These are phyloP conservation scores for Fulvia fulva DNA, from an alignment of 2,329 filamentous ascomycete species.

Conservation along the genomic window DNA sequence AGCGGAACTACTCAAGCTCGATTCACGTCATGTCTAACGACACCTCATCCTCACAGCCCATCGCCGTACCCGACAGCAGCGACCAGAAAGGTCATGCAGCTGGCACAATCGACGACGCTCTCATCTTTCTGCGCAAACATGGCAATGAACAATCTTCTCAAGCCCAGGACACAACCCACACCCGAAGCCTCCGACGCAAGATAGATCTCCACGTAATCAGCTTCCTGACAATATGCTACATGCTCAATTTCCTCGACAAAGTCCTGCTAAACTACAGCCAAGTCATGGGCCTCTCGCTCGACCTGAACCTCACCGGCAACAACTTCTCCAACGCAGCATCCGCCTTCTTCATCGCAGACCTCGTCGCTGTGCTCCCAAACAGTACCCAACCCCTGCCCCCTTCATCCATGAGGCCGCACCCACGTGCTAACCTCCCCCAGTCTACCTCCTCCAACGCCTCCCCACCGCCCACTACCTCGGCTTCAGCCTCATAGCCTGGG, in stretches of 20 bases:
- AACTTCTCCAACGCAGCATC: slow-evolving; percentile 61
- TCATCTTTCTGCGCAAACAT: not conserved
- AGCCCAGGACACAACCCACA: not conserved
- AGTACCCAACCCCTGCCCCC: not conserved
- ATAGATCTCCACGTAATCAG: not conserved
- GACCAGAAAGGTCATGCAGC: not conserved
- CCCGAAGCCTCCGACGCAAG: not conserved
- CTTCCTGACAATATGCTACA: not conserved
- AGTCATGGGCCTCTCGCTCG: slow-evolving; percentile 59
- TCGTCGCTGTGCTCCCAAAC: slow-evolving; percentile 58
- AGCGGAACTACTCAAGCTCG: too few species aligned
- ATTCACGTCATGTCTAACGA: too few species aligned
- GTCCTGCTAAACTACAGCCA: slow-evolving; percentile 48
- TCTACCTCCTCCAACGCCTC: slow-evolving; percentile 55
- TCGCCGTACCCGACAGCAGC: not conserved
- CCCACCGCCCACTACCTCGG: slow-evolving; percentile 57
- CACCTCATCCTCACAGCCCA: too few species aligned
- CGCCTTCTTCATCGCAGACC: slow-evolving; percentile 59
- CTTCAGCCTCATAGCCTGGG: slow-evolving; percentile 61
- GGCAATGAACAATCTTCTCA: not conserved
- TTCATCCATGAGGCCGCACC: not conserved
- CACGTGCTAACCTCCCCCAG: not conserved
- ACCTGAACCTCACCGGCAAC: slow-evolving; percentile 54
- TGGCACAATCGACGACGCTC: not conserved
- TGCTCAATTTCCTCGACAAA: not conserved